A percentile compares a stretch with the other conserved stretches of the same genome.
Evolutionary conservation across 345 rosid species (phyloP).

Genomic region (Isatis tinctoria): DNA sequence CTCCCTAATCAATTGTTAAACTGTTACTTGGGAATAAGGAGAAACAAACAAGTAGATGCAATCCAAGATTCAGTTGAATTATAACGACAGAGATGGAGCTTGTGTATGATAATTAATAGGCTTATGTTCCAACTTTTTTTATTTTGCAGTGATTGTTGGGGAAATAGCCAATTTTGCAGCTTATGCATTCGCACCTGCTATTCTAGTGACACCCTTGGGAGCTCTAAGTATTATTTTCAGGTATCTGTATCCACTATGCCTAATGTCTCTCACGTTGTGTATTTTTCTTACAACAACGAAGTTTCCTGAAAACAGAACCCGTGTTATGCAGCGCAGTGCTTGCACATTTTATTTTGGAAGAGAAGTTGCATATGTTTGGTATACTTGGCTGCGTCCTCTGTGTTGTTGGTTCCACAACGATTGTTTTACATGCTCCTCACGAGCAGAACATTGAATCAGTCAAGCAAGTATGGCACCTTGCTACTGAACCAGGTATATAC

Average conservation of each 20-base stretch:
- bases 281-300: not conserved
- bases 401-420: slow-evolving; percentile 77
- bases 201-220: slow-evolving; percentile 93
- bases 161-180: slow-evolving; percentile 96
- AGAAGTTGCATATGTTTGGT: slow-evolving; percentile 79
- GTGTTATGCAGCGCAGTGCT: slow-evolving; percentile 80
- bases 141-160: slow-evolving; percentile 65
- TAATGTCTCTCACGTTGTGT: not conserved
- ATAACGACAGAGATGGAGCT: not conserved
- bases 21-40: not conserved
- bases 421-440: slow-evolving; percentile 88
- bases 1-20: not conserved
- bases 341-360: slow-evolving; percentile 83
- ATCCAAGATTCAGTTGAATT: not conserved
- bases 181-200: slow-evolving; percentile 93
- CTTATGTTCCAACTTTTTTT: not conserved
- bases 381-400: slow-evolving; percentile 86
- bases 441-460: slow-evolving; percentile 73
- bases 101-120: not conserved
- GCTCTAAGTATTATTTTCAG: slow-evolving; percentile 96
- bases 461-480: slow-evolving; percentile 77
- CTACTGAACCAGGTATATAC: slow-evolving; percentile 76
- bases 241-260: slow-evolving; percentile 36
- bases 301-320: slow-evolving; percentile 15
- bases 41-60: not conserved